Percentiles rank a stretch among this genome's conserved stretches.
These are phyloP conservation scores for Sambucus nigra DNA, from an alignment of 129 eudicot genomes.

Conservation along the genomic window DNA sequence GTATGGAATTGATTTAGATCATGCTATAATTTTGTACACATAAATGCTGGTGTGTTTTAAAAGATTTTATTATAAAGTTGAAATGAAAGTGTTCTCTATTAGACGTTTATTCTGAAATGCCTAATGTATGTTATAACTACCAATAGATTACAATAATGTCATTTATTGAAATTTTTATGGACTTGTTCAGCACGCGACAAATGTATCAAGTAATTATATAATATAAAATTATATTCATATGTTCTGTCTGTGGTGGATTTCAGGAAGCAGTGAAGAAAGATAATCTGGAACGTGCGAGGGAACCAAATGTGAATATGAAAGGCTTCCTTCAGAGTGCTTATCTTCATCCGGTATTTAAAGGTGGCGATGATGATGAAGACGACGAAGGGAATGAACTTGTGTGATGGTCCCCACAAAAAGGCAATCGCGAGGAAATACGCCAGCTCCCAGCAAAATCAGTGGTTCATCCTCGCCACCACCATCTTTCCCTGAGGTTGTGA, in stretches of 20 bases:
- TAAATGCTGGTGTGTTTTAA: no score
- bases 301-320: slow-evolving; percentile 71
- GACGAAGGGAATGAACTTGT: slow-evolving; percentile 19
- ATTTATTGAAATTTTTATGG: no score
- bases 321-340: slow-evolving; percentile 73
- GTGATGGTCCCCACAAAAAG: slow-evolving; percentile 49
- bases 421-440: slow-evolving; percentile 71
- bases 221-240: not conserved
- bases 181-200: not conserved
- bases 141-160: no score
- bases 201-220: not conserved
- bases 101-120: no score
- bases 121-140: no score
- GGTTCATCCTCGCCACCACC: slow-evolving; percentile 66
- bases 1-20: no score
- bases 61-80: no score
- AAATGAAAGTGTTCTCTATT: no score
- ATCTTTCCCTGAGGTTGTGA: slow-evolving; percentile 28
- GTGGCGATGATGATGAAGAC: slow-evolving; percentile 23
- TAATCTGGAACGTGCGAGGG: slow-evolving; percentile 88
- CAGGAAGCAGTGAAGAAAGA: slow-evolving; percentile 99
- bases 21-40: no score
- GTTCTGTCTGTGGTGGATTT: not conserved
- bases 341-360: slow-evolving; percentile 70
- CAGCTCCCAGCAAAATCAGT: slow-evolving; percentile 69